phyloP scores from a whole-genome alignment of 495 filamentous ascomycete genomes.

The Talaromyces stipitatus region DNA sequence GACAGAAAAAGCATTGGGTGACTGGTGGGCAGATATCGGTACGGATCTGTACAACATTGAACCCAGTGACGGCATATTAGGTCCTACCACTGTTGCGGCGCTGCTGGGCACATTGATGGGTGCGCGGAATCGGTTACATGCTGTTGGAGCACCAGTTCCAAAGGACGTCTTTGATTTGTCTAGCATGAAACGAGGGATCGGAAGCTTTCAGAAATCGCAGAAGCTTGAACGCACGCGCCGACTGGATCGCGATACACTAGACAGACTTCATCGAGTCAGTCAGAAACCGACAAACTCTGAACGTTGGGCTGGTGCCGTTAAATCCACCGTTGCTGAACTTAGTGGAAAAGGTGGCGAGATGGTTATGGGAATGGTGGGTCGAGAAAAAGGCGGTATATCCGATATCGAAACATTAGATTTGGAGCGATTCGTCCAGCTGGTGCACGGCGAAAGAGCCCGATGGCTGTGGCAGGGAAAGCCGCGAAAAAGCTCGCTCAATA shows the following conservation, averaged over 20 bases:
- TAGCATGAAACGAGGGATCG: slow-evolving; percentile 72
- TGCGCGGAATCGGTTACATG: slow-evolving; percentile 77
- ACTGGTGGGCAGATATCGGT: slow-evolving; percentile 96
- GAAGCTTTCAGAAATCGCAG: slow-evolving; percentile 81
- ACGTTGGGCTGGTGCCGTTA: slow-evolving; percentile 80
- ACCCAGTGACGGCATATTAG: slow-evolving; percentile 84
- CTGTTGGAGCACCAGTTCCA: slow-evolving; percentile 70
- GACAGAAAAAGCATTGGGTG: slow-evolving; percentile 80
- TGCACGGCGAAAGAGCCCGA: slow-evolving; percentile 73
- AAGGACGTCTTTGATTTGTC: slow-evolving; percentile 92
- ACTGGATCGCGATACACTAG: slow-evolving; percentile 75
- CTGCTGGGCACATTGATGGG: slow-evolving; percentile 83
- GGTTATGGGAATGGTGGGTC: slow-evolving; percentile 83
- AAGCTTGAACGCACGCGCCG: slow-evolving; percentile 69
- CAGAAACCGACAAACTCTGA: slow-evolving; percentile 82
- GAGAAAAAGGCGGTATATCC: slow-evolving; percentile 81
- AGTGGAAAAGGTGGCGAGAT: slow-evolving; percentile 93
- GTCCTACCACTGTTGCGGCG: slow-evolving; percentile 86
- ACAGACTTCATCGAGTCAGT: slow-evolving; percentile 70
- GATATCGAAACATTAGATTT: slow-evolving; percentile 89
- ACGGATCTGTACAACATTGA: slow-evolving; percentile 85
- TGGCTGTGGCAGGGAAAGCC: slow-evolving; percentile 93
- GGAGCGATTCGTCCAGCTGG: slow-evolving; percentile 69
- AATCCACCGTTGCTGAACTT: slow-evolving; percentile 89
- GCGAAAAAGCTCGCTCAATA: slow-evolving; percentile 48